Percentiles rank a stretch among this genome's conserved stretches.
Evolutionary conservation across 1,284 basidiomycete species (phyloP).

Genomic region (Polyporus tsugae): DNA sequence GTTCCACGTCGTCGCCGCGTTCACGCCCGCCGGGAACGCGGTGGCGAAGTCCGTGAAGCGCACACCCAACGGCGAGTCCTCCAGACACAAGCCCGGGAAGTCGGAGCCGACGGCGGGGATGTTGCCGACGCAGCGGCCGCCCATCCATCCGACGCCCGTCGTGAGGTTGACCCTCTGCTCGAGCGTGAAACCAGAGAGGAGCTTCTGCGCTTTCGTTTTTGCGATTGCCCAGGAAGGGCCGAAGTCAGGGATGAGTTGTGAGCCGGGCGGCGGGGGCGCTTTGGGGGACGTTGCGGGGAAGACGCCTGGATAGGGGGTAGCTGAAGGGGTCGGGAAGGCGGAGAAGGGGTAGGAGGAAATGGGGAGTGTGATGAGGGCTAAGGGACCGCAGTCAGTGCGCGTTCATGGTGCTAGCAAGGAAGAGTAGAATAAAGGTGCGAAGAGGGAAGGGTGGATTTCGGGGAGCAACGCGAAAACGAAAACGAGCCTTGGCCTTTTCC

Average conservation of each 20-base stretch:
- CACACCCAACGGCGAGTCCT: conserved; percentile 61
- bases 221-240: conserved; percentile 51
- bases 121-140: conserved; percentile 54
- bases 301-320: conserved; percentile 38
- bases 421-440: background rate
- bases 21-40: conserved; percentile 68
- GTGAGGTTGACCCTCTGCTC: conserved; percentile 53
- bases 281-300: conserved; percentile 40
- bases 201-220: conserved; percentile 46
- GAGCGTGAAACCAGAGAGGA: conserved; percentile 46
- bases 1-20: conserved; percentile 67
- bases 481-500: too few species aligned
- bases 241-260: conserved; percentile 52
- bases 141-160: conserved; percentile 55
- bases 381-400: background rate
- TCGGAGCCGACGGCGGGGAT: conserved; percentile 46
- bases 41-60: conserved; percentile 59
- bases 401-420: background rate
- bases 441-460: too few species aligned
- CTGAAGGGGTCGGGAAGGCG: conserved; percentile 43
- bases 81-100: conserved; percentile 71
- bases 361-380: conserved; percentile 31
- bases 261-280: conserved; percentile 41
- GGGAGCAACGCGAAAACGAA: too few species aligned
- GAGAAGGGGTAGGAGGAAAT: conserved; percentile 37